Conservation (phyloP, 345 rosid genomes). For the Dipteronia sinensis region DNA sequence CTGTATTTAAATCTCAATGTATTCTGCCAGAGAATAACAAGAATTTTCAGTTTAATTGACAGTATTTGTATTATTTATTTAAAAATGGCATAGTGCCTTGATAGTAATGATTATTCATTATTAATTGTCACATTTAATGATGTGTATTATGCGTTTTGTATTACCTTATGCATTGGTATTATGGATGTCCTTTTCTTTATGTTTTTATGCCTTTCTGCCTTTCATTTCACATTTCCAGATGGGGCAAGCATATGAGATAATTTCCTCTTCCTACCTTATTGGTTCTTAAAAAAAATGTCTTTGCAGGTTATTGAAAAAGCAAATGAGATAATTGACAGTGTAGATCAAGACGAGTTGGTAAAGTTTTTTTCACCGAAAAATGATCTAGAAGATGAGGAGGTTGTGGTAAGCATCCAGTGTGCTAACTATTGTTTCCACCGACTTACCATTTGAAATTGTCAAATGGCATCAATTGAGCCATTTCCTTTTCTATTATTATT, state of each 20-base stretch:
- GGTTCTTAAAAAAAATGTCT: constrained; percentile 6
- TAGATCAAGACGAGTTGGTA: constrained; percentile 76
- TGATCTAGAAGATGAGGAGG: constrained; percentile 92
- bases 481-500: too few relatives aligned
- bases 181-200: too few relatives aligned
- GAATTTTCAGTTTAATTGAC: too few relatives aligned
- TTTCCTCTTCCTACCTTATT: background rate
- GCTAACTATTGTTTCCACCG: background rate
- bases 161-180: background rate
- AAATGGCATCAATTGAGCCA: too few relatives aligned
- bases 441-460: too few relatives aligned
- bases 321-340: constrained; percentile 70
- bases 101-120: background rate
- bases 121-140: background rate
- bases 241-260: background rate
- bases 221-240: background rate
- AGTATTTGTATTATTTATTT: background rate
- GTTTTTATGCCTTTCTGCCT: background rate
- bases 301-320: constrained; percentile 81
- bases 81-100: background rate
- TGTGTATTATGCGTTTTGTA: background rate
- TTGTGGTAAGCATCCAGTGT: constrained; percentile 56
- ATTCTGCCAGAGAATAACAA: too few relatives aligned
- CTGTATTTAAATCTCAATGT: too few relatives aligned
- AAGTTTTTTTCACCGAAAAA: constrained; percentile 61